phyloP scores from a whole-genome alignment of 805 yeast genomes.

The Candida sithepensis region DNA sequence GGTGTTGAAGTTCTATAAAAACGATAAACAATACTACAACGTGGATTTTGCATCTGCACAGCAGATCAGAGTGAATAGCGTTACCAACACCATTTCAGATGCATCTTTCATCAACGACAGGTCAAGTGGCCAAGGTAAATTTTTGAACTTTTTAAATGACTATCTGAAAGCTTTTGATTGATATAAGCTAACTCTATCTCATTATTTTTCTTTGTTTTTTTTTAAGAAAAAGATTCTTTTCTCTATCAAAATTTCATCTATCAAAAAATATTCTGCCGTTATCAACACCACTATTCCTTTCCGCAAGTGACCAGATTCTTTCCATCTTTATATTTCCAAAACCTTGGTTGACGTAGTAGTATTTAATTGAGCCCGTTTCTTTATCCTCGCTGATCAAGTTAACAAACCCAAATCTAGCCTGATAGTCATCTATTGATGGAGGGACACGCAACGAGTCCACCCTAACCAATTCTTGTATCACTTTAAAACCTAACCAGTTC shows the following conservation, averaged over 20 bases:
- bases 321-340: constrained; percentile 83
- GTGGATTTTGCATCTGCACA: not conserved
- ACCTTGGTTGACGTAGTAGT: constrained; percentile 63
- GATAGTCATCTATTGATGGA: constrained; percentile 20
- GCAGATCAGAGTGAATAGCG: not conserved
- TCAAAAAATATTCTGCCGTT: constrained; percentile 53
- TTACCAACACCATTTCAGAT: not conserved
- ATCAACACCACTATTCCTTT: constrained; percentile 59
- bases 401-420: constrained; percentile 44
- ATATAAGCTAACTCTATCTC: too few relatives aligned
- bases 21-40: not conserved
- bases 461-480: constrained; percentile 57
- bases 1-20: not conserved
- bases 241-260: not conserved
- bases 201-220: too few relatives aligned
- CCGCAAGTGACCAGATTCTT: constrained; percentile 80
- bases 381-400: constrained; percentile 43
- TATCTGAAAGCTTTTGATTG: constrained; percentile 2
- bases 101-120: not conserved
- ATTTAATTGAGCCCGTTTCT: constrained; percentile 33
- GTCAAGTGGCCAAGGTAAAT: not conserved
- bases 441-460: constrained; percentile 45
- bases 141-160: not conserved
- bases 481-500: constrained; percentile 60
- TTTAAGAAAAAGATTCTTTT: too few relatives aligned